Evolutionary conservation across 2,329 filamentous ascomycete species (phyloP), one percentile per base, ranked within the genome.

Genomic region (Pseudopyricularia cyperi): DNA sequence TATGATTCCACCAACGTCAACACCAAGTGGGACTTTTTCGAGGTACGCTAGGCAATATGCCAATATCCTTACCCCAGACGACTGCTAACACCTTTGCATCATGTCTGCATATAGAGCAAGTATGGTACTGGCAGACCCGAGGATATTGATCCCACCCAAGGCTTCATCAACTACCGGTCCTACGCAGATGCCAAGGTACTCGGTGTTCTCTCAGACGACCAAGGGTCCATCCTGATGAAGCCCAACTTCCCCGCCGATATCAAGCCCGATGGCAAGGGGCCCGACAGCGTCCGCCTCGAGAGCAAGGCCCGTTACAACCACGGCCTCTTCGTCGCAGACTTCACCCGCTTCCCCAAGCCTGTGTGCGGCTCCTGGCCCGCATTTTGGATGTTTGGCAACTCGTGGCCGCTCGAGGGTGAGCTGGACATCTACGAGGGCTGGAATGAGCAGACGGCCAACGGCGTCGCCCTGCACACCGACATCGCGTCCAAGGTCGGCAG

Each of bases 341-440:
- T 89, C 57, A 72, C 69, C 14, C 83, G 89, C 59, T 80, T 89
- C 68, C 85, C 85, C 30, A 72, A 70, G 52, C 72, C 75, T 9
- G 69, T 73, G 44, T 89, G 85, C 58, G 85, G 86, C 50, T 73
- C 77, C 7, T 89, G 85, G 85, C 85, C 85, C 4, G 82, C 84
- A 67, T 74, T 83, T 65, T 78, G 75, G 74, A 70, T 73, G 51
- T 69, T 69, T 48, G 74, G 74, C 32, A 58, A 65, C 34, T 63
- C 71, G 56, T 86, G 82, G 82, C 82, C 82, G 11, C 65, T 63
- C 24, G 70, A 71, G 53, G 83, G 82, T 53, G 82, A 86, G 65
- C 73, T 86, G 56, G 82, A 86, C 60, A 78, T 87, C 55, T 79
- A 83, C 57, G 82, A 87, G 67, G 76, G 76, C 50, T 82, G 81